Base-by-base conservation (phyloP, 352 stramenopile species). In the Phytopythium litorale region DNA sequence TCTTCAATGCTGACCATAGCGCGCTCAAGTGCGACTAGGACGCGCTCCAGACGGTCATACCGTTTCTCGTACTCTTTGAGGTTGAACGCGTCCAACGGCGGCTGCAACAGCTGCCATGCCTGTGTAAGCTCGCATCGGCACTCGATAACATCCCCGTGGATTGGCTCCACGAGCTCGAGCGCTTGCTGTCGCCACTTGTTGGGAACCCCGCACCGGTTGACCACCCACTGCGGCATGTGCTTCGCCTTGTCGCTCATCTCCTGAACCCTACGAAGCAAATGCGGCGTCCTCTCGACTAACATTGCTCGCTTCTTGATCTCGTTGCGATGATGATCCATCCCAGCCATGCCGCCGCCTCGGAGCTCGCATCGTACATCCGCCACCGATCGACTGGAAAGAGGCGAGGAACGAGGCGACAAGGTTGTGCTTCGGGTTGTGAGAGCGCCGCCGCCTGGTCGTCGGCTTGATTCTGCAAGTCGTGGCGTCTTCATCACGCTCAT, bases 181-280 rank as follows among this genome's bases (percentile, higher is more conserved):
- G 81, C 73, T 60, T 85, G 64, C 32, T 61, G 56, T 1, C 71
- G 76, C 76, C 71, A 87, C 6, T 58, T 65, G 7, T 72, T 56
- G 7, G 79, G 75, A 28, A 87, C 70, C 4, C 79, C 42, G 16
- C 35, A 66, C 0, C 75, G 70, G 4, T 83, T 66, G 35, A 11
- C 48, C 23, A 84, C 58, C 75, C 73, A 85, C 12, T 84, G 58
- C 54, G 69, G 56, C 60, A 82, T 62, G 50, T 69, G 70, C n/a
- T 77, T 54, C 23, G 72, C 66, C 11, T 59, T 40, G 1, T 45
- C 49, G 32, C 80, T 61, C 1, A 82, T 63, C n/a, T 85, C 76
- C 1, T 71, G 49, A 7, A 76, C 71, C 30, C 73, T 63, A 7
- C 79, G 63, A 18, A 89, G 61, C 18, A 75, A 32, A 21, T 62